These are phyloP conservation scores for Fusarium vanettenii DNA, from an alignment of 2,329 filamentous ascomycete genomes.

Conservation along the genomic window DNA sequence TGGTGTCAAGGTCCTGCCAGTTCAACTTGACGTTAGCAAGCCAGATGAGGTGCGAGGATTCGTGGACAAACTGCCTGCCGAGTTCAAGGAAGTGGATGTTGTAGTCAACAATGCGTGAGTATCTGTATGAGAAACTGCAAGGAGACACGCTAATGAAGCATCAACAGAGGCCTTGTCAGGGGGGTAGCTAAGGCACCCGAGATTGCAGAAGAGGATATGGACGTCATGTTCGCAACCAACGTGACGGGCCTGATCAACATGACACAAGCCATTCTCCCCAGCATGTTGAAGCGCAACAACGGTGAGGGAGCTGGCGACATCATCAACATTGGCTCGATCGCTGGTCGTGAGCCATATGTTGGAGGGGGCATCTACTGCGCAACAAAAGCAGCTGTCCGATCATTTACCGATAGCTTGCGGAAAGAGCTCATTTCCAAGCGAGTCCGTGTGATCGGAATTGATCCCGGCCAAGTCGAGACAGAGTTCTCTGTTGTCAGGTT, in stretches of 20 bases:
- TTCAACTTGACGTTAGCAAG: conserved; percentile 88
- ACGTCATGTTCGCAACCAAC: conserved; percentile 91
- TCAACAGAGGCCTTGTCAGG: conserved; percentile 81
- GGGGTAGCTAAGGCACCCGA: conserved; percentile 87
- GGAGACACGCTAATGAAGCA: neutral
- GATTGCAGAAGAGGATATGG: conserved; percentile 85
- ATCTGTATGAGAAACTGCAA: fast-evolving
- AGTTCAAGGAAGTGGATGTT: conserved; percentile 86
- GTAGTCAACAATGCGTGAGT: conserved; percentile 95
- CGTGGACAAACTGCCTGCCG: conserved; percentile 77
- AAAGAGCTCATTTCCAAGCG: conserved; percentile 84
- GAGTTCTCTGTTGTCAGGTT: conserved; percentile 92
- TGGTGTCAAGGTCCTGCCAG: conserved; percentile 83
- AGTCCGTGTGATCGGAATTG: conserved; percentile 86
- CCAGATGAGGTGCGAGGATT: conserved; percentile 79
- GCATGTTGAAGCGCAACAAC: conserved; percentile 80
- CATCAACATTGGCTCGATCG: conserved; percentile 92
- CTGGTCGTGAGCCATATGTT: conserved; percentile 86
- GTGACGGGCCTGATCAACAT: conserved; percentile 95
- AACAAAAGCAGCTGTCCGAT: conserved; percentile 86
- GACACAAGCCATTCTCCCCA: conserved; percentile 88
- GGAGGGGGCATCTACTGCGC: conserved; percentile 93
- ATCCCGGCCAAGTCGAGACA: conserved; percentile 95
- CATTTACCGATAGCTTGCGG: conserved; percentile 84
- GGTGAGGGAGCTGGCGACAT: conserved; percentile 84